Percentiles rank a stretch among this genome's conserved stretches.
phyloP scores from a whole-genome alignment of 768 basidiomycete genomes.

The Ephemerocybe angulata region DNA sequence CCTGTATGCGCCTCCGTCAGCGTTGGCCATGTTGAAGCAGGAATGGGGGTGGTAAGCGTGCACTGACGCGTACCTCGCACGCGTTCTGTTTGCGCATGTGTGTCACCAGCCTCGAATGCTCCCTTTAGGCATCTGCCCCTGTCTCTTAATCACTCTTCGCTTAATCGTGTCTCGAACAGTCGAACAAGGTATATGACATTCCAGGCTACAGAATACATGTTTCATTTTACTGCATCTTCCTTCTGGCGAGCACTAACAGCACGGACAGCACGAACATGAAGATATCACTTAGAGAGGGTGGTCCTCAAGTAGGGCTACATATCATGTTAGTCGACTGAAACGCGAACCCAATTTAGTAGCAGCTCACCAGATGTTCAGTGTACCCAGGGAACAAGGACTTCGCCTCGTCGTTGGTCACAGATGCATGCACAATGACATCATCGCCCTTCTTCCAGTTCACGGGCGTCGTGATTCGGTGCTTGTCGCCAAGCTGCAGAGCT shows the following conservation, averaged over 20 bases:
- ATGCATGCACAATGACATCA: slow-evolving; percentile 89
- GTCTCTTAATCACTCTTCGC: not conserved
- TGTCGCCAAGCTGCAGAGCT: slow-evolving; percentile 90
- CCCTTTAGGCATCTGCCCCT: not conserved
- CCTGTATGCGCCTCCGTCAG: slow-evolving; percentile 83
- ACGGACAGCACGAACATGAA: not conserved
- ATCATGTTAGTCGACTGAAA: not conserved
- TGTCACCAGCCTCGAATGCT: not conserved
- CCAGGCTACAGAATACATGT: slow-evolving; percentile 1
- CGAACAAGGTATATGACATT: not conserved
- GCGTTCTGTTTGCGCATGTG: slow-evolving; percentile 15
- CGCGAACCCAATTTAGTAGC: not conserved
- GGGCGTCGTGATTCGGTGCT: slow-evolving; percentile 80
- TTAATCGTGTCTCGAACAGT: no score
- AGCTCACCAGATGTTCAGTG: slow-evolving; percentile 70
- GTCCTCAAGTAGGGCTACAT: slow-evolving; percentile 83
- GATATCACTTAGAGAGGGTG: slow-evolving; percentile 45
- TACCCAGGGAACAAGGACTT: slow-evolving; percentile 86
- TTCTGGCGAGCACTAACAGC: no score
- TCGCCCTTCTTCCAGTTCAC: slow-evolving; percentile 95
- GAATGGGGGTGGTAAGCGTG: slow-evolving; percentile 22
- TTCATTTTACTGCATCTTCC: no score
- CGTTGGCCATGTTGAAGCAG: slow-evolving; percentile 61
- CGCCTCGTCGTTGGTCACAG: slow-evolving; percentile 83
- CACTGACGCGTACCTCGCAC: slow-evolving; percentile 16